phyloP scores from a whole-genome alignment of 192 early-diverging fungal genomes.

The Mortierella alpina region DNA sequence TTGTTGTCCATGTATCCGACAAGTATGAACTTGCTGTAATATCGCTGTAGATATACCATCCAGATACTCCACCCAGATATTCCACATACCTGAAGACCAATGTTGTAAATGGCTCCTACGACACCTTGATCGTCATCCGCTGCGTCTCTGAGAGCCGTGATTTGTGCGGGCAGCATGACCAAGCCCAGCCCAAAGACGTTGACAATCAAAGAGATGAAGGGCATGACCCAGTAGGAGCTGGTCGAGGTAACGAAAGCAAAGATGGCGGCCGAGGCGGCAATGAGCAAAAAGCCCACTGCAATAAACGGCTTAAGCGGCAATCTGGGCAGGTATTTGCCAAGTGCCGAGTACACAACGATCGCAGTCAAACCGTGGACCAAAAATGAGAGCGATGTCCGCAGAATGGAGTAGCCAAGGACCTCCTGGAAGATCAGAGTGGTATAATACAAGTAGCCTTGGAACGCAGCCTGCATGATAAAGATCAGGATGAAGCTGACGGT shows the following conservation, averaged over 20 bases:
- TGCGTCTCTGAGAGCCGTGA: conserved; percentile 43
- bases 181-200: conserved; percentile 47
- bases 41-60: not conserved
- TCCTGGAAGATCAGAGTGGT: conserved; percentile 64
- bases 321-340: conserved; percentile 52
- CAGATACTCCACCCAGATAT: not conserved
- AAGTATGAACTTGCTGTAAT: too few species aligned
- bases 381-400: conserved; percentile 57
- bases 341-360: conserved; percentile 42
- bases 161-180: conserved; percentile 49
- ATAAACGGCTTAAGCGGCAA: conserved; percentile 41
- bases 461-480: conserved; percentile 52
- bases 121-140: conserved; percentile 52
- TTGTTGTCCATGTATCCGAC: too few species aligned
- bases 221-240: conserved; percentile 38
- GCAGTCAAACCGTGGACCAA: conserved; percentile 54
- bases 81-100: conserved; percentile 37
- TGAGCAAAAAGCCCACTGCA: conserved; percentile 19
- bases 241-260: conserved; percentile 38
- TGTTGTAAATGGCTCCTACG: conserved; percentile 53
- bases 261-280: conserved; percentile 19
- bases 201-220: conserved; percentile 28
- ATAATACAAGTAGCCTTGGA: conserved; percentile 58
- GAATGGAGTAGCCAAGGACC: conserved; percentile 49
- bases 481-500: conserved; percentile 49